These are phyloP conservation scores for Bipolaris victoriae DNA, from an alignment of 2,329 filamentous ascomycete genomes.

Conservation along the genomic window DNA sequence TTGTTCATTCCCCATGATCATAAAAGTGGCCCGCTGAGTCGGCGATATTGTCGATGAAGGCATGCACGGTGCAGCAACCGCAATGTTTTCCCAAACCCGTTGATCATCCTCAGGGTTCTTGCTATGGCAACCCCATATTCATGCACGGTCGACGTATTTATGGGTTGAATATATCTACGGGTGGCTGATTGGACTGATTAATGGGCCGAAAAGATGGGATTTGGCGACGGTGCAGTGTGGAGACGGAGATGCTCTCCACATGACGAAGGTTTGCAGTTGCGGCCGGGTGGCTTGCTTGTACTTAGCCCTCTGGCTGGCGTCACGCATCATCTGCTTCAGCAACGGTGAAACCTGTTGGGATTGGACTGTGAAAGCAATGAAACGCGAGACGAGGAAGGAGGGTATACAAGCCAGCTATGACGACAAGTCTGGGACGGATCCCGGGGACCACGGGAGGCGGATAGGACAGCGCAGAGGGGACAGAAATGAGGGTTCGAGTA, in stretches of 20 bases:
- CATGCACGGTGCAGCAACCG: slow-evolving; percentile 4
- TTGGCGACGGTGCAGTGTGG: not conserved
- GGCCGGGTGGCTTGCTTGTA: not conserved
- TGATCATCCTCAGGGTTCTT: slow-evolving; percentile 14
- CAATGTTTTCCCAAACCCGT: slow-evolving; percentile 20
- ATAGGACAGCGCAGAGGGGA: slow-evolving; percentile 12
- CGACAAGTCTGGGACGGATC: slow-evolving; percentile 13
- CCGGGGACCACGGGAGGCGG: slow-evolving; percentile 16
- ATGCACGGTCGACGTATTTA: slow-evolving; percentile 7
- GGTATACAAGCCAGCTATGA: slow-evolving; percentile 1
- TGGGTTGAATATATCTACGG: not conserved
- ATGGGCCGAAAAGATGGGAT: not conserved
- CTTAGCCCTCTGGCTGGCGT: not conserved
- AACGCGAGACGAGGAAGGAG: slow-evolving; percentile 7
- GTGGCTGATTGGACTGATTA: not conserved
- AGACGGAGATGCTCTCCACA: not conserved
- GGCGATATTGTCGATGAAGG: not conserved
- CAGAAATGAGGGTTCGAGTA: slow-evolving; percentile 24
- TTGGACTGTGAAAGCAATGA: not conserved
- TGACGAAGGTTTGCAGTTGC: not conserved
- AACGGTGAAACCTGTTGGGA: slow-evolving; percentile 2
- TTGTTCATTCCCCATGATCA: slow-evolving; percentile 1
- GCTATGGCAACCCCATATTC: slow-evolving; percentile 12
- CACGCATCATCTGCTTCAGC: not conserved
- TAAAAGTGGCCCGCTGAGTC: slow-evolving; percentile 7